Evolutionary conservation across 2,329 filamentous ascomycete genomes (phyloP).

Genomic region (Dactylellina cionopaga): DNA sequence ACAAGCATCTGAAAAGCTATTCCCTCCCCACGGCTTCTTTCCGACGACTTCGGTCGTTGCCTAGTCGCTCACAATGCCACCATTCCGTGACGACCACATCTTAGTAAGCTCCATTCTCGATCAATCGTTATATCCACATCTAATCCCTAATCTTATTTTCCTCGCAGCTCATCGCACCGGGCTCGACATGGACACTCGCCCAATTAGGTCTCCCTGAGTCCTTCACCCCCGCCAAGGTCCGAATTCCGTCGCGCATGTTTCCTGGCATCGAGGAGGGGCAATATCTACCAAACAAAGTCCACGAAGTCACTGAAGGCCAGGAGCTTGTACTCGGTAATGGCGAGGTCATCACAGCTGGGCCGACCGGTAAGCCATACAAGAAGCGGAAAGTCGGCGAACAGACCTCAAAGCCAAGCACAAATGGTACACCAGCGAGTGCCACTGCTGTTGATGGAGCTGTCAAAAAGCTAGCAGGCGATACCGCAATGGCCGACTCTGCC

Average conservation of each 20-base stretch:
- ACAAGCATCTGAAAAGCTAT: no score
- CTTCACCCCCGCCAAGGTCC: slow-evolving; percentile 88
- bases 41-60: not conserved
- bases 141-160: slow-evolving; percentile 1
- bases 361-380: slow-evolving; percentile 46
- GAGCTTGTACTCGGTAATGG: slow-evolving; percentile 52
- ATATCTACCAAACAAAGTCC: slow-evolving; percentile 83
- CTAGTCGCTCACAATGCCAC: slow-evolving; percentile 25
- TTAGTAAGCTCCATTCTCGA: slow-evolving; percentile 50
- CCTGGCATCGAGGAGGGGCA: slow-evolving; percentile 77
- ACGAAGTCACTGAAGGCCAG: slow-evolving; percentile 69
- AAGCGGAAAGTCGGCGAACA: slow-evolving; percentile 45
- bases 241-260: slow-evolving; percentile 95
- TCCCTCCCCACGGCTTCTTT: not conserved
- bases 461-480: slow-evolving; percentile 55
- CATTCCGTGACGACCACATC: slow-evolving; percentile 57
- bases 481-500: slow-evolving; percentile 58
- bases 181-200: slow-evolving; percentile 88
- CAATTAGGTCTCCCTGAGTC: slow-evolving; percentile 88
- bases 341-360: slow-evolving; percentile 32
- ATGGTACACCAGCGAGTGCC: not conserved
- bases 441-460: not conserved
- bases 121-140: not conserved
- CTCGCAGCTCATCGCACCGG: slow-evolving; percentile 75
- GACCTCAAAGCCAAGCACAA: slow-evolving; percentile 19